Percentiles rank a stretch among this genome's conserved stretches.
Conservation (phyloP, 345 rosid species). For the Heritiera fomes region DNA sequence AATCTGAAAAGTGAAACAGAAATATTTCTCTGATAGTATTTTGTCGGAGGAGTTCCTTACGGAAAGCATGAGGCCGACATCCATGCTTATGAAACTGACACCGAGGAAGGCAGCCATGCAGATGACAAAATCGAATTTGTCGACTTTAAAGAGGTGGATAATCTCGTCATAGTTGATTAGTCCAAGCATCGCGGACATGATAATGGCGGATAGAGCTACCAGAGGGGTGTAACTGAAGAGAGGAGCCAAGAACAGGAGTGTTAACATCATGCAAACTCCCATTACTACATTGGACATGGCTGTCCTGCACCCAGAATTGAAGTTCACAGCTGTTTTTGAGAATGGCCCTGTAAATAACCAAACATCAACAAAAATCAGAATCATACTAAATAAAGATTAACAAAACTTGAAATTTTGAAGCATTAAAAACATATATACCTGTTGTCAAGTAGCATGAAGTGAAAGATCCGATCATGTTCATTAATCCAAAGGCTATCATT, state of each 20-base stretch:
- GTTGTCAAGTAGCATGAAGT: conserved; percentile 94
- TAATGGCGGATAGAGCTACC: conserved; percentile 85
- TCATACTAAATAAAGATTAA: too few species aligned
- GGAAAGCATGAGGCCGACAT: conserved; percentile 73
- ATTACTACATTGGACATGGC: conserved; percentile 79
- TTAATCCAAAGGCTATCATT: conserved; percentile 85
- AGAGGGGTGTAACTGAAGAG: conserved; percentile 84
- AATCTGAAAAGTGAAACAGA: neutral
- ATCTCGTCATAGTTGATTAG: conserved; percentile 67
- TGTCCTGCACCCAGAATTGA: conserved; percentile 68
- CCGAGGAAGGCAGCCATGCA: conserved; percentile 80
- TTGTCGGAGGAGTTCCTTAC: conserved; percentile 30
- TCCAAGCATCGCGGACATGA: conserved; percentile 91
- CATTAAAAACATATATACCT: conserved; percentile 34
- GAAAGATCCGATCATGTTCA: conserved; percentile 85
- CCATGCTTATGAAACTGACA: conserved; percentile 81
- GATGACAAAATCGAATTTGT: conserved; percentile 76
- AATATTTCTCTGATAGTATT: neutral
- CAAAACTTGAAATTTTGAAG: neutral
- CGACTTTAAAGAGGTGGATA: conserved; percentile 65
- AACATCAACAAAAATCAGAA: conserved; percentile 1
- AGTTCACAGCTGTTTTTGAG: conserved; percentile 92
- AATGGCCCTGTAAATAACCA: conserved; percentile 66
- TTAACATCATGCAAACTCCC: conserved; percentile 84
- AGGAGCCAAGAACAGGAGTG: conserved; percentile 76